Evolutionary conservation across 164 flowering plant species (phyloP), one percentile per base, ranked within the genome.

Genomic region (Litsea cubeba): DNA sequence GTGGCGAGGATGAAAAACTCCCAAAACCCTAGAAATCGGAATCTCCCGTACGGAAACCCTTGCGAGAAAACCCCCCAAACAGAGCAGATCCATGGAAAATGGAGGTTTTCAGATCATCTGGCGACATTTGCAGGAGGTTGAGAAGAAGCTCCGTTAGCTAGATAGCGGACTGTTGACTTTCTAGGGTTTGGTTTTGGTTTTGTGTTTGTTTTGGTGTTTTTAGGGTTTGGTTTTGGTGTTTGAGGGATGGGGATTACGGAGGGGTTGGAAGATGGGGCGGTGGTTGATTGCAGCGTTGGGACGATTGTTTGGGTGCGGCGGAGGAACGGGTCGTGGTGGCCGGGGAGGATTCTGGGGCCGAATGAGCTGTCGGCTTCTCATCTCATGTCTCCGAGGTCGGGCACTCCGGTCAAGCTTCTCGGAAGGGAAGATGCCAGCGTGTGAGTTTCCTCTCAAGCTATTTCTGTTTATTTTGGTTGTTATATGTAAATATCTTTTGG

Each of bases 291-390:
- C 28, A 79, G 86, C 49, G 86, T 84, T 7, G 99, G 98, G 25
- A 83, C 92, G 64, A 89, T 93, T 26, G 99, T 95, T 51, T 95
- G 98, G 99, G 98, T 95, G 25, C 83, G 98, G 69, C 77, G 98
- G 76, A 86, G 99, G 81, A 95, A 95, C 74, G 99, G 99, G 70
- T 92, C 99, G 23, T 95, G 99, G 99, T 95, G 99, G 99, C 99
- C 99, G 3, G 99, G 99, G n/a, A 84, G 86, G 79, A 95, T 95
- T 73, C 80, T 95, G 14, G 94, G 91, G 1, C 78, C 87, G 1
- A 87, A 93, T 23, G 99, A 95, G 75, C 87, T 92, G 2, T 80
- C 93, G 0, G 86, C 88, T n/a, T 81, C 90, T 72, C 92, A 86
- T 81, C 80, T 93, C 62, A 87, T 86, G 82, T 92, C 97, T 1